These are phyloP conservation scores for Zymoseptoria ardabiliae DNA, from an alignment of 2,329 filamentous ascomycete species.

Conservation along the genomic window DNA sequence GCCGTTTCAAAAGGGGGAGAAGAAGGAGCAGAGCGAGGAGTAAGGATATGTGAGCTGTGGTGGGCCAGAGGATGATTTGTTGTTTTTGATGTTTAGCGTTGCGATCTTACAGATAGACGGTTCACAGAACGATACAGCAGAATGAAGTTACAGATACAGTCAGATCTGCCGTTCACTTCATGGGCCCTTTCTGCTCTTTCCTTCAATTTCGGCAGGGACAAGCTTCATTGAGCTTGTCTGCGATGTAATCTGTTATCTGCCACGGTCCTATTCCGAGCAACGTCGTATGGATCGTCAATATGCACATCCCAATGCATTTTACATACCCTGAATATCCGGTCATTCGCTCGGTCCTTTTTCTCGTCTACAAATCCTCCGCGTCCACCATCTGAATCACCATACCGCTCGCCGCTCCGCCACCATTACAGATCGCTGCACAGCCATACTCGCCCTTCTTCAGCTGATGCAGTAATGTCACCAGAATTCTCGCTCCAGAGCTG, in stretches of 20 bases:
- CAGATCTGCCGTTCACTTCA: not conserved
- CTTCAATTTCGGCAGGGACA: too few relatives aligned
- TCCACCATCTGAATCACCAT: constrained; percentile 73
- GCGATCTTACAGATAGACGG: not conserved
- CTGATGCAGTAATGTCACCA: constrained; percentile 86
- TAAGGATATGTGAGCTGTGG: not conserved
- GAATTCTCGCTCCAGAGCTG: constrained; percentile 84
- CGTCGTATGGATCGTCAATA: too few relatives aligned
- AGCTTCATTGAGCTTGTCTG: too few relatives aligned
- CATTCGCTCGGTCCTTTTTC: too few relatives aligned
- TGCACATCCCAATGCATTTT: too few relatives aligned
- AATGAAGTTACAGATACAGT: not conserved
- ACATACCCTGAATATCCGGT: too few relatives aligned
- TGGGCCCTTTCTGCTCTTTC: too few relatives aligned
- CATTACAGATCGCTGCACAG: constrained; percentile 93
- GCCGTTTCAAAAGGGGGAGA: constrained; percentile 21
- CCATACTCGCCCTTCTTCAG: constrained; percentile 89
- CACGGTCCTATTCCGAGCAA: too few relatives aligned
- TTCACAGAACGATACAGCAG: not conserved
- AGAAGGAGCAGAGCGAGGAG: constrained; percentile 14
- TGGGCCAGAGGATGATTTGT: not conserved
- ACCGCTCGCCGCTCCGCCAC: constrained; percentile 84
- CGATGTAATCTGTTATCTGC: too few relatives aligned
- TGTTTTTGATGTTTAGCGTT: not conserved
- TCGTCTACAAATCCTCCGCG: constrained; percentile 40